A percentile compares a stretch with the other conserved stretches of the same genome.
phyloP scores from a whole-genome alignment of 441 rosid genomes.

The Gossypium trilobum region DNA sequence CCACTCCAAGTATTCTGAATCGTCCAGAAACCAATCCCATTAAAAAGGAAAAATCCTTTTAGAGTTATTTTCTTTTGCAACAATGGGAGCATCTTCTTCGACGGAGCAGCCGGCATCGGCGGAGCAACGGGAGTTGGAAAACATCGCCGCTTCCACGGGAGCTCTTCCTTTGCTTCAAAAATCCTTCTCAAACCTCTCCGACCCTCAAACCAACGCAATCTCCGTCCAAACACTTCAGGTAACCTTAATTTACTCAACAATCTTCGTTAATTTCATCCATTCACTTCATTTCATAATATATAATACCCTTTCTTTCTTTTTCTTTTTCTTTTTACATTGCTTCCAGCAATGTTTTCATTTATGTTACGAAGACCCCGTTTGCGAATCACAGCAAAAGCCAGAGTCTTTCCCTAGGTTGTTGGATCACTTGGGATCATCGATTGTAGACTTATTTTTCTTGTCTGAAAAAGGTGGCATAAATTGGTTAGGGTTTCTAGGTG shows the following conservation, averaged over 20 bases:
- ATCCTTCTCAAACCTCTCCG: conserved; percentile 51
- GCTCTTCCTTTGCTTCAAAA: conserved; percentile 57
- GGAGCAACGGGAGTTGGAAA: conserved; percentile 57
- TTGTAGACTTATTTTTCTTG: conserved; percentile 52
- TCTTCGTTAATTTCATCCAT: background rate
- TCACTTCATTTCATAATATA: background rate
- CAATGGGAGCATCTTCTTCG: conserved; percentile 78
- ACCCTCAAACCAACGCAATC: conserved; percentile 43
- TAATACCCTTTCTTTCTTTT: background rate
- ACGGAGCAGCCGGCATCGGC: conserved; percentile 11
- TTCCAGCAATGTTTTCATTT: conserved; percentile 56
- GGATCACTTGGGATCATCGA: conserved; percentile 49
- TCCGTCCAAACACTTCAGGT: conserved; percentile 60
- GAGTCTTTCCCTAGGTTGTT: conserved; percentile 43
- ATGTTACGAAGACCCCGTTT: conserved; percentile 27
- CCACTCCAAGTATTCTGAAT: background rate
- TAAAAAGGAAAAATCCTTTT: background rate
- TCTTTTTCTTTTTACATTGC: background rate
- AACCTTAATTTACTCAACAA: background rate
- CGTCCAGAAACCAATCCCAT: background rate
- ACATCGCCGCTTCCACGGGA: conserved; percentile 65
- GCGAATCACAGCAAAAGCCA: conserved; percentile 31
- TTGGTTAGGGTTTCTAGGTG: conserved; percentile 67
- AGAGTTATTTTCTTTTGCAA: background rate
- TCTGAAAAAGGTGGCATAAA: conserved; percentile 42